Evolutionary conservation across 2,329 filamentous ascomycete species (phyloP), one percentile per base, ranked within the genome.

Genomic region (Cladophialophora psammophila): DNA sequence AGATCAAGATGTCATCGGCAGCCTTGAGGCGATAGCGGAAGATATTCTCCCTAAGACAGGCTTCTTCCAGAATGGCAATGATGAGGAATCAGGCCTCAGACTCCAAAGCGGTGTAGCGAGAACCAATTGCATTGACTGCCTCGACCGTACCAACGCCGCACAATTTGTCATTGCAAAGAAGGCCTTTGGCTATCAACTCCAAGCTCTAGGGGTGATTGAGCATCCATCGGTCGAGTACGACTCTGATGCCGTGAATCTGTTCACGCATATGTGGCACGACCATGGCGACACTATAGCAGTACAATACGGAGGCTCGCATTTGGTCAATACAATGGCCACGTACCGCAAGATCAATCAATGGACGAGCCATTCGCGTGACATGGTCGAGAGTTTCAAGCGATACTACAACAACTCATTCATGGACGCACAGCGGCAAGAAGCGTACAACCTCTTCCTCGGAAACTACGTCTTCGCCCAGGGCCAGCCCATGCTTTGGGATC

Each of bases 341-440:
- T 99, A 99, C 78, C 91, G 95, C 65, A 98, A 98, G 80, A 96
- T 97, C 77, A 98, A 98, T 72, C 94, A 98, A 77, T 99, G 95
- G 95, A 96, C 93, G 31, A 97, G 93, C 74, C 93, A 97, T 78
- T 97, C 94, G 2, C 87, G 95, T 72, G 95, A 99, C 78, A 98
- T 99, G 94, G 94, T 99, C 26, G 95, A 99, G 80, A 97, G 93
- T 77, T 97, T 99, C 83, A 99, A 98, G 78, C 88, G 95, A 34
- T 99, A 98, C 78, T 99, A 99, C 79, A 97, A 98, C 80, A 99
- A 99, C 76, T 96, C 94, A 0, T 99, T 99, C 77, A 86, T 99
- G 8, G 95, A 99, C 78, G 94, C 91, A n/a, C 95, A 99, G 76
- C 89, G 95, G 36, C 95, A 99, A 79, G 95, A 99, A 79, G 95